Evolutionary conservation across 176 grass and related monocot species (phyloP).

Genomic region (Tillandsia leiboldiana): DNA sequence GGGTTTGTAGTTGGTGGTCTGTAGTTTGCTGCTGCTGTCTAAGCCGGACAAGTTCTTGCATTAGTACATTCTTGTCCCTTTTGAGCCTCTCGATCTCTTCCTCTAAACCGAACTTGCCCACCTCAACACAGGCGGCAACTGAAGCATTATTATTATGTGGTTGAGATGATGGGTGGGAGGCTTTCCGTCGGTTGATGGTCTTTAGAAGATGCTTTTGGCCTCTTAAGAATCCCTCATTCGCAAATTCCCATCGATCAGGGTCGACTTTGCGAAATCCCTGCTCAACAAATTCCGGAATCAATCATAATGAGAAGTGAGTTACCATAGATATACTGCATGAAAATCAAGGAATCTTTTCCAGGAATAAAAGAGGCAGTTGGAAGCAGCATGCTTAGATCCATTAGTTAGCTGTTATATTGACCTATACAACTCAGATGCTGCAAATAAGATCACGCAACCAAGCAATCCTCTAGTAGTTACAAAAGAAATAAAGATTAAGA

Average conservation of each 20-base stretch:
- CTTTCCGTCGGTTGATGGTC: slow-evolving; percentile 82
- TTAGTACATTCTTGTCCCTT: slow-evolving; percentile 93
- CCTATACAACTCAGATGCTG: no score
- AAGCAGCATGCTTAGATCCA: background rate
- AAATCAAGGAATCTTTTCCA: background rate
- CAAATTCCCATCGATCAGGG: slow-evolving; percentile 97
- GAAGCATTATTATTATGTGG: slow-evolving; percentile 39
- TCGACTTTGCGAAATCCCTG: slow-evolving; percentile 99
- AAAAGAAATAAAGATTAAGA: no score
- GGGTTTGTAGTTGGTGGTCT: slow-evolving; percentile 73
- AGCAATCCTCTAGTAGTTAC: no score
- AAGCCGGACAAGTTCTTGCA: slow-evolving; percentile 88
- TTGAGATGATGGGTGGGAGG: slow-evolving; percentile 50
- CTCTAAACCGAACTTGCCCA: slow-evolving; percentile 90
- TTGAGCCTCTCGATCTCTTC: slow-evolving; percentile 87
- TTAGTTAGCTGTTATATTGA: no score
- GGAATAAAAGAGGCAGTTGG: background rate
- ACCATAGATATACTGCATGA: background rate
- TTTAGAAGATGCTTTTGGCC: slow-evolving; percentile 84
- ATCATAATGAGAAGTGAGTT: background rate
- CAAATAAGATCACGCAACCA: no score
- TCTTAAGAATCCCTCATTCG: slow-evolving; percentile 91
- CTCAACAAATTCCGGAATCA: background rate
- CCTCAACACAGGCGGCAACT: slow-evolving; percentile 73
- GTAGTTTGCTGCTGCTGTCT: slow-evolving; percentile 83